phyloP scores from a whole-genome alignment of 228 moss, liverwort and hornwort genomes.

The Sphagnum fallax region DNA sequence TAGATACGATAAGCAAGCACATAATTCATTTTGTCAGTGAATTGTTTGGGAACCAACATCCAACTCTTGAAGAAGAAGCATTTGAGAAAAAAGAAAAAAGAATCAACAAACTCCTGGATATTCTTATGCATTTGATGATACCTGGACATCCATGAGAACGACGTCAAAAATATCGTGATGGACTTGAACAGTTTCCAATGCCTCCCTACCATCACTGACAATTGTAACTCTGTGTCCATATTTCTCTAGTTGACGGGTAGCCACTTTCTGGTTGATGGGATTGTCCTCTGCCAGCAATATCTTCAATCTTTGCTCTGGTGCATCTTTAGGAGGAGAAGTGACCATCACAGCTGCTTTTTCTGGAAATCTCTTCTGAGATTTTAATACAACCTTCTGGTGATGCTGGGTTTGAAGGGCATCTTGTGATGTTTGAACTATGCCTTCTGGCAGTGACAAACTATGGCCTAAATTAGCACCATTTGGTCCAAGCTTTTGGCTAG shows the following conservation, averaged over 20 bases:
- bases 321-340: no score
- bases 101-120: no score
- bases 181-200: slow-evolving; percentile 26
- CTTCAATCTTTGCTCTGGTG: neutral
- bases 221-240: slow-evolving; percentile 45
- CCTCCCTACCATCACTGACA: slow-evolving; percentile 49
- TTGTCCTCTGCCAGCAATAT: slow-evolving; percentile 56
- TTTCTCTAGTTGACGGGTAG: slow-evolving; percentile 39
- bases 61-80: no score
- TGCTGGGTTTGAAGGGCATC: neutral
- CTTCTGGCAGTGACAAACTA: neutral
- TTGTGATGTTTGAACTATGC: neutral
- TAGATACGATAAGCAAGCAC: no score
- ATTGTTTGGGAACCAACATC: no score
- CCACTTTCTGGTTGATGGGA: slow-evolving; percentile 51
- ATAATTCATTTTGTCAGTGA: no score
- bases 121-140: neutral
- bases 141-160: slow-evolving; percentile 62
- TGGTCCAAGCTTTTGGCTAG: neutral
- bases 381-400: no score
- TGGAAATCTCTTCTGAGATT: no score
- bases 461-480: neutral
- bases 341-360: no score
- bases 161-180: slow-evolving; percentile 40
- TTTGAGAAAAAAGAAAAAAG: no score